Percentiles rank a stretch among this genome's conserved stretches.
phyloP scores from a whole-genome alignment of 139 green algal species.

The Auxenochlorella pyrenoidosa region DNA sequence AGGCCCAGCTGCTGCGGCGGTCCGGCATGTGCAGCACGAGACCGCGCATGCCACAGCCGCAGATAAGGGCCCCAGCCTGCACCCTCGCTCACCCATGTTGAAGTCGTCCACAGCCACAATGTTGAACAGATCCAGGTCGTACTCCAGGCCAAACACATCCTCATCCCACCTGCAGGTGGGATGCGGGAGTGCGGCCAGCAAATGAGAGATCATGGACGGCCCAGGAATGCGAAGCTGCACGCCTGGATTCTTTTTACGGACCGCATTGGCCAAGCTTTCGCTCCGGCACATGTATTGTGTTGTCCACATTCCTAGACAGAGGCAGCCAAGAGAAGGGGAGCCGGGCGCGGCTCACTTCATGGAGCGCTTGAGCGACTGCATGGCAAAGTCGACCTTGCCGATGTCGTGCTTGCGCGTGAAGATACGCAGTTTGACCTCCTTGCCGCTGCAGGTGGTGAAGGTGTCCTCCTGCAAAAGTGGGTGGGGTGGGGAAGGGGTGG shows the following conservation, averaged over 20 bases:
- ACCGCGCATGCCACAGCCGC: no score
- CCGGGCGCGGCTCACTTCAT: conserved; percentile 84
- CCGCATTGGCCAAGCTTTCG: no score
- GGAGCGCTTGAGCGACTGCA: conserved; percentile 90
- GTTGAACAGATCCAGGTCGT: conserved; percentile 97
- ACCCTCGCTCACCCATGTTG: conserved; percentile 96
- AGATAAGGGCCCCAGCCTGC: no score
- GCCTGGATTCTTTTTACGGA: no score
- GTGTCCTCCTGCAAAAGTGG: conserved; percentile 83
- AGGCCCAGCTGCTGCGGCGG: not conserved
- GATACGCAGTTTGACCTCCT: conserved; percentile 88
- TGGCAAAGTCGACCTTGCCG: conserved; percentile 84
- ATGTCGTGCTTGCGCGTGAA: conserved; percentile 78
- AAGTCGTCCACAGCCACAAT: conserved; percentile 97
- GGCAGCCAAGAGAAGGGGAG: no score
- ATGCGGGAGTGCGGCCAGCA: not conserved
- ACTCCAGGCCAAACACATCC: conserved; percentile 90
- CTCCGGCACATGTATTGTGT: no score
- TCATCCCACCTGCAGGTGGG: conserved; percentile 73
- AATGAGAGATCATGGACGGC: not conserved
- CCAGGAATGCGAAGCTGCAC: no score
- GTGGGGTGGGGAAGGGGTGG: no score
- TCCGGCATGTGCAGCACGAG: no score
- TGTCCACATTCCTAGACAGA: no score
- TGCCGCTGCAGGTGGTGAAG: conserved; percentile 85